Base-by-base conservation (phyloP, 148 eudicot genomes). In the Persicaria maculosa region DNA sequence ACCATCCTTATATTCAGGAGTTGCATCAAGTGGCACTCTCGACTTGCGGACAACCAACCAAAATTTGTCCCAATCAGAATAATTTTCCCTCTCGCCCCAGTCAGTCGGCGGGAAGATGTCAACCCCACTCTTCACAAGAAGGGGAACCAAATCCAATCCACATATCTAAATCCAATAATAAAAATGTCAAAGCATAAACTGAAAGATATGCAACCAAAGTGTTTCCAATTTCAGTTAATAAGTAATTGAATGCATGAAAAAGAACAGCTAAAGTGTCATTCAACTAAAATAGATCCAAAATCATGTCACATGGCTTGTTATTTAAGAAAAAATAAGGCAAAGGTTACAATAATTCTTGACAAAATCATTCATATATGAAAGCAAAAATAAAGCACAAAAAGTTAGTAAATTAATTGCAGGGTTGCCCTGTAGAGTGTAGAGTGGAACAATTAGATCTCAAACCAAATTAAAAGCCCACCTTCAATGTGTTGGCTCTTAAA, bases 1-100 rank as follows among this genome's bases (percentile, higher is more conserved):
- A 76, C 98, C 97, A 76, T 97, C 97, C 98, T 91, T 88, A 72
- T 91, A 93, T 77, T 91, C 98, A 31, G 92, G 93, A 77, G 98
- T 91, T 57, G 98, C 97, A 80, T 97, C 97, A 80, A 91, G 83
- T 7, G 98, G 97, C 68, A 93, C 98, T 91, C 91, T 97, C 6
- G 96, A 91, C 44, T 93, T 93, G 79, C 89, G 91, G 9, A 93
- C 92, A 58, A 82, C 88, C 78, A 93, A 78, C 53, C 97, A 97
- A 77, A 93, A 97, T 97, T 93, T 79, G 75, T 80, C 52, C 17
- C 22, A 43, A 45, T 47, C 22, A 36, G 55, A 19, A 62, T 3
- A 22, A 43, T 43, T 14, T 54, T 20, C 73, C 81, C 88, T 97
- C 86, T 93, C 89, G 48, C 94, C 89, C 98, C 98, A 93, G 80